Conservation (phyloP, 768 basidiomycete species). For the Boletus reticuloceps region DNA sequence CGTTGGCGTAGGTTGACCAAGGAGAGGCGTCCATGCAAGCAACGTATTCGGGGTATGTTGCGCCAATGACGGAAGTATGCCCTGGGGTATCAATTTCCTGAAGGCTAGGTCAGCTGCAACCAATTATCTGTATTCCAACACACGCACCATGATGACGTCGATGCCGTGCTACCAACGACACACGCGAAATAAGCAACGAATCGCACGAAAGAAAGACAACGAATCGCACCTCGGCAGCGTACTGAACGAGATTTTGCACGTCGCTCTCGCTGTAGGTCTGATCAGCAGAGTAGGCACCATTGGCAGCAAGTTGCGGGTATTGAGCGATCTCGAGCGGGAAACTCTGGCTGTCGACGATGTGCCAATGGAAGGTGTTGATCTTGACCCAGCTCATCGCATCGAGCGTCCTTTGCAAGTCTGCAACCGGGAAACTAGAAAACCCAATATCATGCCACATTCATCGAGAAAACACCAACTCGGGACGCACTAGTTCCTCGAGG, state of each 20-base stretch:
- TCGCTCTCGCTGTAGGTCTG: constrained; percentile 55
- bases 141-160: constrained; percentile 55
- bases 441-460: background rate
- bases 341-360: constrained; percentile 76
- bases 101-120: background rate
- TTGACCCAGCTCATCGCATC: constrained; percentile 56
- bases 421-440: constrained; percentile 34
- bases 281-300: constrained; percentile 64
- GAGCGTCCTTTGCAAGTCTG: constrained; percentile 41
- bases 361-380: constrained; percentile 80
- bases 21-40: constrained; percentile 61
- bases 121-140: background rate
- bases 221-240: constrained; percentile 66
- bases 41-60: constrained; percentile 68
- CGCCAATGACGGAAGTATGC: constrained; percentile 66
- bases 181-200: constrained; percentile 1
- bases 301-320: constrained; percentile 55
- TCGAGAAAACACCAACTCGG: too few relatives aligned
- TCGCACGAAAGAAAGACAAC: background rate
- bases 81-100: constrained; percentile 85
- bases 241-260: constrained; percentile 57
- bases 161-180: constrained; percentile 54
- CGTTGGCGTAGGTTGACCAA: constrained; percentile 60
- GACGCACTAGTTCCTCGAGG: constrained; percentile 42
- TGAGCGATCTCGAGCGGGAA: constrained; percentile 69